A percentile compares a stretch with the other conserved stretches of the same genome.
Evolutionary conservation across 2,329 filamentous ascomycete species (phyloP).

Genomic region (Clonostachys sp.): DNA sequence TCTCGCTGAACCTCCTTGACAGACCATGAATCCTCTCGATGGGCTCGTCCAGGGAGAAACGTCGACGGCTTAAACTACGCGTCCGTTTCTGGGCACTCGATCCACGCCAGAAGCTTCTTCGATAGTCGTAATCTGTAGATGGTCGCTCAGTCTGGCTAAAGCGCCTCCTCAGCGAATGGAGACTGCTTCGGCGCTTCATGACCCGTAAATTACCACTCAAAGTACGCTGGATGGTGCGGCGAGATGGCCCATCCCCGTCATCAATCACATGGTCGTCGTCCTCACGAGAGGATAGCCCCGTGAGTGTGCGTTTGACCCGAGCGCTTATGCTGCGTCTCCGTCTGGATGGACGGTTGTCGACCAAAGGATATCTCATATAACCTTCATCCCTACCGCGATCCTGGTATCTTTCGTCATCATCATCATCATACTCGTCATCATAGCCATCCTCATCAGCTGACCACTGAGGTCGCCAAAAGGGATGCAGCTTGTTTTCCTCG

Average conservation of each 20-base stretch:
- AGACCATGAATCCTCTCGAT: conserved; percentile 49
- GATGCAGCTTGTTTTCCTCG: conserved; percentile 53
- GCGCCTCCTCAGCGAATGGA: conserved; percentile 29
- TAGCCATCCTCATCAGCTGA: conserved; percentile 22
- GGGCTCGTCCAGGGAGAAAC: conserved; percentile 38
- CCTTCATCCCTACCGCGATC: conserved; percentile 8
- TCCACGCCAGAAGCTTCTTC: conserved; percentile 22
- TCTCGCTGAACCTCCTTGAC: conserved; percentile 51
- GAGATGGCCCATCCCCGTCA: conserved; percentile 35
- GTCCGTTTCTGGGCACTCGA: conserved; percentile 16
- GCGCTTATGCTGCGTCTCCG: conserved; percentile 45
- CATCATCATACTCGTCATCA: conserved; percentile 14
- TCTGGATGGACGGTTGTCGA: conserved; percentile 40
- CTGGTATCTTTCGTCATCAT: conserved; percentile 20
- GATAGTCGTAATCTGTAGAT: conserved; percentile 19
- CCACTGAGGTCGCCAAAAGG: conserved; percentile 56
- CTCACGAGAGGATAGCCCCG: conserved; percentile 49
- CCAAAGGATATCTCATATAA: conserved; percentile 38
- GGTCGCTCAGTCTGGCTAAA: conserved; percentile 21
- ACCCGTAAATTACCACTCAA: conserved; percentile 57
- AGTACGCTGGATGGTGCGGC: conserved; percentile 54
- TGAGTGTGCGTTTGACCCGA: conserved; percentile 54
- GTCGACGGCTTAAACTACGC: conserved; percentile 15
- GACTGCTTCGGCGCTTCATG: conserved; percentile 46
- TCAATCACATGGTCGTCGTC: conserved; percentile 23